Evolutionary conservation across 345 rosid species (phyloP), one percentile per base, ranked within the genome.

Genomic region (Eucalyptus shirleyi): DNA sequence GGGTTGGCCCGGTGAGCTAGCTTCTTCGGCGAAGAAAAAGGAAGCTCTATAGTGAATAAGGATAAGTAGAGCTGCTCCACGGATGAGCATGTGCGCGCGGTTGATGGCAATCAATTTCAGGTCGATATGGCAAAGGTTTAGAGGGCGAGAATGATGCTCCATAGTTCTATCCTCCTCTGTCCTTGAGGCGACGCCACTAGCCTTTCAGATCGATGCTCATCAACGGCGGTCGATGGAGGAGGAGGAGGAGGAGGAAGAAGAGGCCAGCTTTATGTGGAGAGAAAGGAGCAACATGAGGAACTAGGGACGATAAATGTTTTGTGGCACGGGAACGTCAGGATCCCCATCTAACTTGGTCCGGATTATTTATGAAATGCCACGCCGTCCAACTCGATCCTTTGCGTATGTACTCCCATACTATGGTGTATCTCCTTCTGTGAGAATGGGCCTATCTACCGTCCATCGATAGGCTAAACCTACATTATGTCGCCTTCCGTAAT

Each of bases 21-120:
- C 81, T 34, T 18, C n/a, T 34, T 81, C 67, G 4, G n/a, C 88
- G 77, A 83, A 86, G 90, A 93, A 30, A 83, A 86, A 93, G 49
- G 93, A 92, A 81, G 51, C 72, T 67, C 96, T 89, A 87, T 91
- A 93, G 32, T 69, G 40, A 6, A 92, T 12, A 51, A 94, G 83
- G 88, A 89, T 89, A 69, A 87, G 55, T 81, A 94, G 81, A 24
- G 93, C 92, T 21, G 89, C 32, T 14, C 72, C 87, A 32, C 91
- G 92, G 91, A 93, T 42, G 69, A 93, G 50, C 77, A 88, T 50
- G 49, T 89, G 83, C 5, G 89, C 59, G 47, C 92, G 89, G 89
- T 90, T 89, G 88, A 94, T 65, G 89, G 92, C 21, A 6, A 89
- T 88, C 42, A 88, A 59, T 18, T 59, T 50, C 6, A 82, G 88